These are phyloP conservation scores for Umbelopsis sp. DNA, from an alignment of 371 early-diverging fungal genomes.

Conservation along the genomic window DNA sequence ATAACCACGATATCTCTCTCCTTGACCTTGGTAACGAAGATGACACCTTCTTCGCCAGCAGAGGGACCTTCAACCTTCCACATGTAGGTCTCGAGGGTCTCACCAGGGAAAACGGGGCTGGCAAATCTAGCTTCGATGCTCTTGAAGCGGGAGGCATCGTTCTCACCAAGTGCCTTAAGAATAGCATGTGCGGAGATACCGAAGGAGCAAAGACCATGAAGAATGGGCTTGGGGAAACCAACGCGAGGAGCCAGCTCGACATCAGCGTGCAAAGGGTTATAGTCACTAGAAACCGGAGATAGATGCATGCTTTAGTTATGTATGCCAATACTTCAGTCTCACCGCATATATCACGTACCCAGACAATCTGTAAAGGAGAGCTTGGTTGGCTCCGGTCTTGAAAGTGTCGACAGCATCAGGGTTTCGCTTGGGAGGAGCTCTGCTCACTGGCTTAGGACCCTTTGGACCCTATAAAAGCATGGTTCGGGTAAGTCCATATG, in stretches of 20 bases:
- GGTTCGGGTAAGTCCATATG: slow-evolving; percentile 18
- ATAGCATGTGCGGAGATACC: slow-evolving; percentile 67
- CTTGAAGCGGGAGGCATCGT: slow-evolving; percentile 61
- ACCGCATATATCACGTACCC: slow-evolving; percentile 36
- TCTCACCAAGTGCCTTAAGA: slow-evolving; percentile 56
- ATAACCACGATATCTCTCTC: slow-evolving; percentile 39
- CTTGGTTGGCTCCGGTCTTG: slow-evolving; percentile 57
- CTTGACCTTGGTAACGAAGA: slow-evolving; percentile 39
- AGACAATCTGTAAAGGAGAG: slow-evolving; percentile 71
- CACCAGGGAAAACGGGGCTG: slow-evolving; percentile 77
- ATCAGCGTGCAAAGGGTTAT: slow-evolving; percentile 76
- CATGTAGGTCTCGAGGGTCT: slow-evolving; percentile 68
- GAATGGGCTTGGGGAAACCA: slow-evolving; percentile 73
- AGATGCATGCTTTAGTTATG: too few species aligned
- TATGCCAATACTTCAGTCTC: too few species aligned
- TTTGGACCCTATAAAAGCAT: slow-evolving; percentile 50
- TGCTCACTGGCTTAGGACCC: slow-evolving; percentile 57
- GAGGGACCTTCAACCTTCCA: slow-evolving; percentile 59
- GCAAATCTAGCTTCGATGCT: slow-evolving; percentile 71
- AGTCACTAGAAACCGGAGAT: slow-evolving; percentile 41
- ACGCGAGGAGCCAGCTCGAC: slow-evolving; percentile 62
- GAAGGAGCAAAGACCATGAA: slow-evolving; percentile 77
- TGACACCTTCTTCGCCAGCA: slow-evolving; percentile 30
- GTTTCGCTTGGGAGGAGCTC: slow-evolving; percentile 58
- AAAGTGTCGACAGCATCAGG: slow-evolving; percentile 62